These are phyloP conservation scores for Penicillium brevicompactum DNA, from an alignment of 2,329 filamentous ascomycete species.

Conservation along the genomic window DNA sequence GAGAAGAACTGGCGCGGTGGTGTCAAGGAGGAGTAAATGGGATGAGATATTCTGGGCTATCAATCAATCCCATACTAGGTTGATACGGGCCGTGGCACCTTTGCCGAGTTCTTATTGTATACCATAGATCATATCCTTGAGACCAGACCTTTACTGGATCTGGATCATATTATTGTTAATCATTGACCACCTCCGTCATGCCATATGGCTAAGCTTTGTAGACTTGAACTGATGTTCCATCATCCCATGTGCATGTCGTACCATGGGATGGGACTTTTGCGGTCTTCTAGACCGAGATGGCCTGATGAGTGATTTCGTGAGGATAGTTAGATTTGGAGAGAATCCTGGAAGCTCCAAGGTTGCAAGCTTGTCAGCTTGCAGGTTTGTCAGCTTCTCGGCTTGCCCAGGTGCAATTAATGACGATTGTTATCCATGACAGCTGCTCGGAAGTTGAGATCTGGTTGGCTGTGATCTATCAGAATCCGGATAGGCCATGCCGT, in stretches of 20 bases:
- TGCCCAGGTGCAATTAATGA: background rate
- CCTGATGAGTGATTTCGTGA: background rate
- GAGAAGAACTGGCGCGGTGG: constrained; percentile 54
- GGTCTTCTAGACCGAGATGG: background rate
- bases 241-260: background rate
- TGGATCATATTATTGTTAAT: background rate
- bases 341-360: too few relatives aligned
- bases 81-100: constrained; percentile 1
- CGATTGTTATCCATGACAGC: background rate
- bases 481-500: background rate
- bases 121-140: constrained; percentile 7
- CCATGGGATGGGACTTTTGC: background rate
- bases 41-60: background rate
- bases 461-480: background rate
- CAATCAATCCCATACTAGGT: background rate
- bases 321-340: too few relatives aligned
- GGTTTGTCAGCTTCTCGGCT: too few relatives aligned
- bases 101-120: constrained; percentile 1
- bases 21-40: constrained; percentile 52
- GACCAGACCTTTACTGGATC: background rate
- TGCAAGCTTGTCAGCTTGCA: too few relatives aligned
- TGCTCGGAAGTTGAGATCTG: background rate
- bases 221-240: background rate
- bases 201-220: background rate
- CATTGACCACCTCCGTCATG: background rate